Evolutionary conservation across 164 flowering plant species (phyloP), one percentile per base, ranked within the genome.

Genomic region (Vitis rotundifolia): DNA sequence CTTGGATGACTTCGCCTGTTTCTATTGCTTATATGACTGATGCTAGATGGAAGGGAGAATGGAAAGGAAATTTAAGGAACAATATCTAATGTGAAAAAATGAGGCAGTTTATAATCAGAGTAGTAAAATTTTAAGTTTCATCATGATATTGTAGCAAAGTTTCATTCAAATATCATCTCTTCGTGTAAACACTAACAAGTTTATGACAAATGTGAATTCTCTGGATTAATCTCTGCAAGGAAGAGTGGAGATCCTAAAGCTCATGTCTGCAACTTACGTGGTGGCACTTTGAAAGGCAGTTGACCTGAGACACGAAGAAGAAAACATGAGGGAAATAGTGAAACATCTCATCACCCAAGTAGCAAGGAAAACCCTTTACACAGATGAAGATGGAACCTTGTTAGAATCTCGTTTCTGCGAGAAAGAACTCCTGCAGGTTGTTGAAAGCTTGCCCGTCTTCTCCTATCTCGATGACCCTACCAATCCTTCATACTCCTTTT

Each of bases 261-360:
- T 85, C 68, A 83, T 85, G 86, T 81, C 81, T 1, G 66, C 86
- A 3, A 76, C 86, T 2, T 85, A 13, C 77, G 73, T 85, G 77
- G 82, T 85, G 59, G 88, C 78, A 6, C 83, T 85, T n/a, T 85
- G 85, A 76, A 86, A 85, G 29, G 88, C 88, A 2, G 69, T 76
- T 11, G 88, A 85, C 62, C 70, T 85, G 55, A 77, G 88, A 14
- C 87, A 85, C 26, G 18, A 81, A 66, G 89, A 83, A 76, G 89
- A 85, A 71, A 83, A 85, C 79, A 71, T 85, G 80, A 75, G 73
- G 62, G 75, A 77, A 16, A 62, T 67, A 1, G 85, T 85, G 15
- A 85, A 82, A 60, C 72, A 77, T 47, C 29, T 71, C 0, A 58
- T 85, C n/a, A 56, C 66, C 55, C 85, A 83, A 59, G 77, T 71